phyloP scores from a whole-genome alignment of 2,329 filamentous ascomycete species.

The Alternaria sp. region DNA sequence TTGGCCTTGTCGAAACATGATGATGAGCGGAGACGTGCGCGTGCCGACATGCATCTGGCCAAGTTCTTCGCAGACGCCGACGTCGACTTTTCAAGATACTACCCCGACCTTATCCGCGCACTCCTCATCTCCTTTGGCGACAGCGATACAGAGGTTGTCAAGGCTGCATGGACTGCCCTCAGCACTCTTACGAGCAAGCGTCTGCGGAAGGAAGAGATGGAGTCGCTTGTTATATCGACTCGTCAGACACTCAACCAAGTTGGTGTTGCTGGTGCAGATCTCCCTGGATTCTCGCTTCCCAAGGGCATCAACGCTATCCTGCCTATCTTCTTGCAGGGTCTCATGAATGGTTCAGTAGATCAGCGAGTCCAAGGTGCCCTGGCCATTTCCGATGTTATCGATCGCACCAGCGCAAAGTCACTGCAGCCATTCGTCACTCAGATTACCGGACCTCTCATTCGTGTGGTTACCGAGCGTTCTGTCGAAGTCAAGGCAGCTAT shows the following conservation, averaged over 20 bases:
- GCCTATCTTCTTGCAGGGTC: slow-evolving; percentile 95
- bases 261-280: slow-evolving; percentile 82
- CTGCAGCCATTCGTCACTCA: slow-evolving; percentile 96
- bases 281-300: slow-evolving; percentile 87
- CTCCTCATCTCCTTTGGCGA: slow-evolving; percentile 94
- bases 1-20: slow-evolving; percentile 88
- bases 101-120: slow-evolving; percentile 91
- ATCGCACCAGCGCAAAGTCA: slow-evolving; percentile 85
- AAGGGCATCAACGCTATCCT: slow-evolving; percentile 97
- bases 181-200: slow-evolving; percentile 82
- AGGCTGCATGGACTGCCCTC: slow-evolving; percentile 87
- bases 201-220: slow-evolving; percentile 97
- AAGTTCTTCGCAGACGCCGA: slow-evolving; percentile 84
- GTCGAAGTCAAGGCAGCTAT: slow-evolving; percentile 97
- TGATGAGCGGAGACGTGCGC: slow-evolving; percentile 83
- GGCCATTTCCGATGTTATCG: slow-evolving; percentile 94
- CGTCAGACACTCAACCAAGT: slow-evolving; percentile 86
- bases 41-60: slow-evolving; percentile 79
- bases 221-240: slow-evolving; percentile 85
- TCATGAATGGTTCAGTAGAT: slow-evolving; percentile 95
- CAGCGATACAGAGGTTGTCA: slow-evolving; percentile 81
- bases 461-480: slow-evolving; percentile 95
- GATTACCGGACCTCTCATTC: slow-evolving; percentile 95
- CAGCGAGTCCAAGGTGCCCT: slow-evolving; percentile 91
- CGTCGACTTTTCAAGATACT: slow-evolving; percentile 93